These are phyloP conservation scores for Scheffersomyces segobiensis DNA, from an alignment of 1,139 yeast species.

Conservation along the genomic window DNA sequence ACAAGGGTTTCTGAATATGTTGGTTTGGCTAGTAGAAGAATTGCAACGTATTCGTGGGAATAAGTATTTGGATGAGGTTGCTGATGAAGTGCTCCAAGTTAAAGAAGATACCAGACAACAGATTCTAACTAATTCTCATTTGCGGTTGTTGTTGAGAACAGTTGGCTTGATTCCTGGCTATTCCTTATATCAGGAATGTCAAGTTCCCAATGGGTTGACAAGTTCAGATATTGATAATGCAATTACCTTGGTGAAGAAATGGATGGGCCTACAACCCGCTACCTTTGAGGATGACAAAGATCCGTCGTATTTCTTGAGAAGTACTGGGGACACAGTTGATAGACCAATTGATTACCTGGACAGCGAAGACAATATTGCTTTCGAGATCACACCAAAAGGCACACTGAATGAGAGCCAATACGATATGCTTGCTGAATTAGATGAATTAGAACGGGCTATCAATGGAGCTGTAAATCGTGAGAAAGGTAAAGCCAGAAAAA, in stretches of 20 bases:
- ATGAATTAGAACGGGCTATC: conserved; percentile 30
- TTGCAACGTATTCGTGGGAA: conserved; percentile 31
- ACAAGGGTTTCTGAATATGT: conserved; percentile 40
- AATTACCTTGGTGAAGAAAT: conserved; percentile 29
- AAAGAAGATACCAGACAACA: conserved; percentile 22
- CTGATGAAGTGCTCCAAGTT: conserved; percentile 16
- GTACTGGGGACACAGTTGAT: conserved; percentile 21
- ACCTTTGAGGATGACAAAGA: conserved; percentile 44
- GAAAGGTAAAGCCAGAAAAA: conserved; percentile 23
- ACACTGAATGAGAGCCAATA: conserved; percentile 17
- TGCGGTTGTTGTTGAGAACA: conserved; percentile 31
- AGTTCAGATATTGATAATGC: conserved; percentile 21
- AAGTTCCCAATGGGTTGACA: conserved; percentile 19
- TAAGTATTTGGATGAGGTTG: conserved; percentile 16
- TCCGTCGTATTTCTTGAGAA: conserved; percentile 35
- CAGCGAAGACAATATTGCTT: conserved; percentile 31
- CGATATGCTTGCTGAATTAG: conserved; percentile 33
- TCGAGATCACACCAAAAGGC: conserved; percentile 28
- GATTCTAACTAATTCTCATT: conserved; percentile 36
- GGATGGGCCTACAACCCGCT: conserved; percentile 33
- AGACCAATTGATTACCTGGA: conserved; percentile 20
- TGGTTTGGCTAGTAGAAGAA: conserved; percentile 46
- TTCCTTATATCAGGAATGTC: conserved; percentile 34
- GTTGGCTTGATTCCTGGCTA: conserved; percentile 44
- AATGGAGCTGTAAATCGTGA: conserved; percentile 9